Evolutionary conservation across 805 yeast genomes (phyloP), one percentile per base, ranked within the genome.

Genomic region (Metschnikowia anglica): DNA sequence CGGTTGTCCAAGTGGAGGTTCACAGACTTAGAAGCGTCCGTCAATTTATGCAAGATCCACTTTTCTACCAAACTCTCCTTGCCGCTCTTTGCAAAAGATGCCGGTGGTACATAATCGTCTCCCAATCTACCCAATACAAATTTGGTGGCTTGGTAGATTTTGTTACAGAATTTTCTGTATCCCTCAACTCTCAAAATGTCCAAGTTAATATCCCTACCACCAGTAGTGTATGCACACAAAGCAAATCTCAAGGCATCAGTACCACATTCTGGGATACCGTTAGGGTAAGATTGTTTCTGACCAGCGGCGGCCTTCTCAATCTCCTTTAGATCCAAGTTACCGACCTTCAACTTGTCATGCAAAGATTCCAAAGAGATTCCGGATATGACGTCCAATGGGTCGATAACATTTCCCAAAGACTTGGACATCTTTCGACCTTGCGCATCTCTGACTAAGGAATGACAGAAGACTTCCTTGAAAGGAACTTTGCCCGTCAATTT

Each of bases 351-450:
- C 68, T 88, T 84, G 45, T 81, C 83, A 65, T 89, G 95, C 60
- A 93, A 76, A 12, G 74, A 79, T 54, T 86, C 81, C 56, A 93
- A 74, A 12, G 88, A 71, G 47, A 88, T 88, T 76, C 99, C 99
- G 42, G 75, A 59, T 52, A 95, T 90, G 42, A 93, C 98, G 65
- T 93, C 98, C 49, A 85, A 75, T 51, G 99, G 99, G 70, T 93
- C 98, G 58, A 93, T 70, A 52, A 93, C 99, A 58, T 93, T 93
- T 70, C 99, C 99, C 54, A 91, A 75, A 43, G 97, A 88, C 72
- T 91, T 91, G 50, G 98, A 91, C 99, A 93, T 90, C 72, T 93
- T 93, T 66, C 99, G 84, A 54, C 99, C 99, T 70, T 93, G 98
- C 41, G 99, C 96, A 70, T 93, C 99, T 72, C 99, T 89, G 32